These are phyloP conservation scores for Hammondia hammondi DNA, from an alignment of 169 alveolate species.

Conservation along the genomic window DNA sequence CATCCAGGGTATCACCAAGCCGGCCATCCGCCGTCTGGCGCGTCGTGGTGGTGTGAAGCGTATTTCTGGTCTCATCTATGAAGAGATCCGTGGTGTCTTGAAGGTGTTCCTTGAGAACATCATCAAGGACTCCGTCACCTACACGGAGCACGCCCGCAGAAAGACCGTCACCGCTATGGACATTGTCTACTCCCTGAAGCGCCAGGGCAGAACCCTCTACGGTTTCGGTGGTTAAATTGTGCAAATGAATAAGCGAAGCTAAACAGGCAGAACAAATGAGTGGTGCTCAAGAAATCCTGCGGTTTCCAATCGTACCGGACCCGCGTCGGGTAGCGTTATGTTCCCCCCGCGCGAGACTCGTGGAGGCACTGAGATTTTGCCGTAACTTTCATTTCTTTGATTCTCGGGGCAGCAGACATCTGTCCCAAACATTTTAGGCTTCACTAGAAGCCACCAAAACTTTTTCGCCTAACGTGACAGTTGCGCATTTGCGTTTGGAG, in stretches of 20 bases:
- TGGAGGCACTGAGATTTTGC: not conserved
- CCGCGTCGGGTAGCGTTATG: not conserved
- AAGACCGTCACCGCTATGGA: conserved; percentile 99
- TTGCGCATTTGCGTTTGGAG: too few relatives aligned
- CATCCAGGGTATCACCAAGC: conserved; percentile 99
- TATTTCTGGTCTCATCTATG: conserved; percentile 98
- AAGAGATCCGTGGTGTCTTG: conserved; percentile 98
- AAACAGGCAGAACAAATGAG: not conserved
- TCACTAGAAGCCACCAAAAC: conserved; percentile 69
- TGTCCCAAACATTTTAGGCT: conserved; percentile 44
- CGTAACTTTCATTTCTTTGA: not conserved
- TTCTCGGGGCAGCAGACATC: not conserved
- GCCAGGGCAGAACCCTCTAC: conserved; percentile 99
- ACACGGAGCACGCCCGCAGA: conserved; percentile 99
- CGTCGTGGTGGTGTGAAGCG: conserved; percentile 99
- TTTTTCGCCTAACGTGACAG: too few relatives aligned
- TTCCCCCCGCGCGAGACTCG: not conserved
- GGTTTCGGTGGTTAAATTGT: conserved; percentile 98
- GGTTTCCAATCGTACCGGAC: not conserved
- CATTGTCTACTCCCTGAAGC: conserved; percentile 98
- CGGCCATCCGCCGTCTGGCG: conserved; percentile 99
- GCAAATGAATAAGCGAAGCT: not conserved
- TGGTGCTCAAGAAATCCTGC: not conserved
- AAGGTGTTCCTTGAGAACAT: conserved; percentile 97
- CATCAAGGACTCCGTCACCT: conserved; percentile 98